Evolutionary conservation across 768 basidiomycete genomes (phyloP), one percentile per base, ranked within the genome.

Genomic region (Fistulinella prunicolor): DNA sequence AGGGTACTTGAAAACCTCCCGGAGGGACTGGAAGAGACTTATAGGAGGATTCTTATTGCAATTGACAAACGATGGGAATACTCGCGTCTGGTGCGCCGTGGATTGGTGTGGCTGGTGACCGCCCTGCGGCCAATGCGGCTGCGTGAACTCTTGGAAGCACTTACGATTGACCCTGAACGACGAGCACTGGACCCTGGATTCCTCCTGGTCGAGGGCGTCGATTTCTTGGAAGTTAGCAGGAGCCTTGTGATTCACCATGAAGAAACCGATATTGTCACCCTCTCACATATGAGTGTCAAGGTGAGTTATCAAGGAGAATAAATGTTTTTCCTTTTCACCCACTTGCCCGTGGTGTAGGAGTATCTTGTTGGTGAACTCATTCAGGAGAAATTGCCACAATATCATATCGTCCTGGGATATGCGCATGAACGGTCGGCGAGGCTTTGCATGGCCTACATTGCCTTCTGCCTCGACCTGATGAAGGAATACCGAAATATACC

Each of bases 221-320:
- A 44, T 26, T 44, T 59, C 1, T 5, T 59, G 20, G 42, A 49
- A 4, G 28, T 45, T 7, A 10, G 44, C 23, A 38, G 19, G 19
- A 47, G 50, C 24, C 53, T 59, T 3, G 44, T 58, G 4, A 16
- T 44, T n/a, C 47, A 55, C 13, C 2, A 59, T 1, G 6, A 44
- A 4, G 44, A 55, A 5, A 59, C 49, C 0, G 57, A 55, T 9
- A 22, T 51, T 3, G 13, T 58, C 7, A 19, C 53, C 0, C 47
- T 51, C 57, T 20, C 57, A n/a, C n/a, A 55, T n/a, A 50, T 50
- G 53, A 59, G 57, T 35, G 43, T 59, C 10, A 58, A 50, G 39
- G 57, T 59, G n/a, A 38, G 39, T 9, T 28, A 10, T 6, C 6
- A 28, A 6, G 26, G 26, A 10, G 6, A 9, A 9, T 23, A 6